Evolutionary conservation across 768 basidiomycete genomes (phyloP), one percentile per base, ranked within the genome.

Genomic region (Russula compacta): DNA sequence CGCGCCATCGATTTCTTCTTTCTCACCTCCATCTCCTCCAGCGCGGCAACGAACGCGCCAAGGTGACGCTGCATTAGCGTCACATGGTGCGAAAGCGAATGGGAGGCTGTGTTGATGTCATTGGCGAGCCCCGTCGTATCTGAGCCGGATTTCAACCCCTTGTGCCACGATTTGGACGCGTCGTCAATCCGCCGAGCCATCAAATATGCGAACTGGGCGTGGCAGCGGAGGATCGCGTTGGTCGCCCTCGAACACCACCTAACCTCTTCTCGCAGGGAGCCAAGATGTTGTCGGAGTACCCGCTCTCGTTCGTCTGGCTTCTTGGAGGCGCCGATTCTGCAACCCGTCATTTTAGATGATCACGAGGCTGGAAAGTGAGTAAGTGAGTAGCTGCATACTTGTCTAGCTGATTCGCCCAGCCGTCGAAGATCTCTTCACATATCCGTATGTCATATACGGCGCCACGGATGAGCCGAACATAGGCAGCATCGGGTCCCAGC

Each of bases 41-140:
- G 46, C 1, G 46, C n/a, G n/a, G 51, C 42, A 6, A 62, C 61
- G 21, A 62, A 58, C 56, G 46, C 17, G 3, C 4, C n/a, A 21
- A 62, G 43, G 39, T 58, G 32, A 4, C 7, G 17, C 24, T 49
- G 33, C 56, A 62, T 53, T 0, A 49, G 40, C 3, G 32, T 15
- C 46, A 58, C 52, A 5, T 58, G 14, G 32, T 19, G 2, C 19
- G 56, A 58, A 24, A 58, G 61, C 39, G 12, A 19, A 6, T 33
- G 42, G 17, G 61, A 40, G n/a, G 56, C 56, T 4, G 5, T 9
- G 52, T n/a, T 48, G 12, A 62, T 53, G 9, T 62, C 61, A 10
- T 54, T 49, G 33, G 61, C 61, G 52, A 63, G 51, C 51, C 46
- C 42, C 12, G 52, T 63, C 52, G 52, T 53, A 17, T 62, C 56